Evolutionary conservation across 1,284 basidiomycete genomes (phyloP).

Genomic region (Hemileccinum hortonii): DNA sequence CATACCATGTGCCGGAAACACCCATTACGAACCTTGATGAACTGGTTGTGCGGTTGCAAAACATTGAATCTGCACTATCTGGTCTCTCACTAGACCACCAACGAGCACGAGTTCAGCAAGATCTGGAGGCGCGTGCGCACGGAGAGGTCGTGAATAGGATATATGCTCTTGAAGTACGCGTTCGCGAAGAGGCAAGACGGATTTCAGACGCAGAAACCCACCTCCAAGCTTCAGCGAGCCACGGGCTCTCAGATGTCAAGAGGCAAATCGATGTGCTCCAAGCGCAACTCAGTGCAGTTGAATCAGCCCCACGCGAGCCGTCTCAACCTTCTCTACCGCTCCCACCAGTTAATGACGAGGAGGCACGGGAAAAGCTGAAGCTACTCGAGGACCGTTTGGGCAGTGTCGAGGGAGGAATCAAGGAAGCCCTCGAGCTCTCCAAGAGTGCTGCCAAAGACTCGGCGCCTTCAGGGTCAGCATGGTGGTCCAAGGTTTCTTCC

Average conservation of each 20-base stretch:
- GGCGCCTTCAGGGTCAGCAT: constrained; percentile 35
- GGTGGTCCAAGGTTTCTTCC: constrained; percentile 48
- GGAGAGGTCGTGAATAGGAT: constrained; percentile 53
- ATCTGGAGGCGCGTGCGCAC: constrained; percentile 48
- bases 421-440: constrained; percentile 66
- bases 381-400: constrained; percentile 63
- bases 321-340: constrained; percentile 10
- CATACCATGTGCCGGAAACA: constrained; percentile 49
- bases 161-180: constrained; percentile 53
- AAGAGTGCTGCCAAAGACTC: constrained; percentile 47
- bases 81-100: constrained; percentile 56
- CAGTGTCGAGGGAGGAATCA: constrained; percentile 65
- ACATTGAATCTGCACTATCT: constrained; percentile 62
- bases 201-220: constrained; percentile 55
- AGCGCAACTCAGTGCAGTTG: constrained; percentile 48
- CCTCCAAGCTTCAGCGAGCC: constrained; percentile 44
- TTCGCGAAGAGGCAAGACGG: constrained; percentile 53
- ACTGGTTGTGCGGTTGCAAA: constrained; percentile 61
- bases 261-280: constrained; percentile 56
- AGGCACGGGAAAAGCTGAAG: constrained; percentile 53
- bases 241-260: constrained; percentile 49
- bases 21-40: constrained; percentile 71
- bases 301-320: constrained; percentile 37
- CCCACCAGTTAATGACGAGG: constrained; percentile 45
- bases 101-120: constrained; percentile 47